Conservation (phyloP, 768 basidiomycete genomes). For the Hypholoma sublateritium region DNA sequence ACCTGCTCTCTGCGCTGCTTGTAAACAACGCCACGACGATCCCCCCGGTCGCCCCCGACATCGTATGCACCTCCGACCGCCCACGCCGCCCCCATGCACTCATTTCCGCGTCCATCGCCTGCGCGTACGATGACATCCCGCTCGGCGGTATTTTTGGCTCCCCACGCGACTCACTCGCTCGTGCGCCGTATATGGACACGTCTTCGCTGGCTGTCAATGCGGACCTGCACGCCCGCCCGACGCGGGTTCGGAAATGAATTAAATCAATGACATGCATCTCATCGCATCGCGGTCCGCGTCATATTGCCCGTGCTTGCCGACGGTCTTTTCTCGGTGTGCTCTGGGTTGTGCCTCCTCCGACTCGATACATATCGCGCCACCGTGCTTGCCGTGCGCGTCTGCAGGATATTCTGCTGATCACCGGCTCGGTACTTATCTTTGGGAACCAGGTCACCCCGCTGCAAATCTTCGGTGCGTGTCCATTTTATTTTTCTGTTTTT, state of each 20-base stretch:
- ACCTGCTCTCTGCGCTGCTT: background rate
- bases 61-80: background rate
- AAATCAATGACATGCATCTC: too few species aligned
- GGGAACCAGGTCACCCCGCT: conserved; percentile 76
- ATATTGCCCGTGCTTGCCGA: background rate
- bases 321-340: background rate
- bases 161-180: too few species aligned
- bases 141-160: background rate
- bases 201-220: too few species aligned
- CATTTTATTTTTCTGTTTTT: background rate
- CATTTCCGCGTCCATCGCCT: background rate
- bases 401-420: conserved; percentile 92
- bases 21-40: background rate
- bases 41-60: background rate
- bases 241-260: too few species aligned
- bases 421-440: conserved; percentile 86
- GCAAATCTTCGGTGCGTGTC: conserved; percentile 72
- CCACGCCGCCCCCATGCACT: background rate
- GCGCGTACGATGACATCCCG: background rate
- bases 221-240: too few species aligned
- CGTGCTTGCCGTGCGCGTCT: background rate
- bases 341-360: conserved; percentile 3
- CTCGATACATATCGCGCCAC: background rate
- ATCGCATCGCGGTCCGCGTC: too few species aligned
- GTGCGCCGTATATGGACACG: too few species aligned